phyloP scores from a whole-genome alignment of 176 grass and related monocot species.

The Oryza glaberrima region DNA sequence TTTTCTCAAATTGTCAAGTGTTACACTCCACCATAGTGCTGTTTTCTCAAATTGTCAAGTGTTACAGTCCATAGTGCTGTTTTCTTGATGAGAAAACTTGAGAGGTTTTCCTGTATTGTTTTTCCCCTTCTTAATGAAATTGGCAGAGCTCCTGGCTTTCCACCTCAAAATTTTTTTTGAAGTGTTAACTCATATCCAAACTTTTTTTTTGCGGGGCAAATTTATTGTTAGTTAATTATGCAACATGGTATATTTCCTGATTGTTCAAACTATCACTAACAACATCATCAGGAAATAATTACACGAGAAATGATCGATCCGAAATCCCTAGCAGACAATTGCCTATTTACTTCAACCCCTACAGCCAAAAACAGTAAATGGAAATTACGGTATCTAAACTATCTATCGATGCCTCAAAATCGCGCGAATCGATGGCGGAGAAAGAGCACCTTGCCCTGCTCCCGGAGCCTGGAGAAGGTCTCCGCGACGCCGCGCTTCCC shows the following conservation, averaged over 20 bases:
- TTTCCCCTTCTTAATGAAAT: no score
- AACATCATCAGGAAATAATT: neutral
- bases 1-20: no score
- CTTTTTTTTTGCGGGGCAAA: neutral
- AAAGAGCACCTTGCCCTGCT: conserved; percentile 44
- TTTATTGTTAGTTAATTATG: neutral
- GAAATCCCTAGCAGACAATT: neutral
- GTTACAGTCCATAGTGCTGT: no score
- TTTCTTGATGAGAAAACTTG: no score
- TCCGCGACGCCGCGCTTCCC: conserved; percentile 34
- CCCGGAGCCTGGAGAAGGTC: conserved; percentile 51
- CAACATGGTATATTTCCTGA: neutral
- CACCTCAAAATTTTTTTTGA: no score
- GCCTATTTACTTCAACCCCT: neutral
- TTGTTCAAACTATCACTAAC: neutral
- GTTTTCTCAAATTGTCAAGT: no score
- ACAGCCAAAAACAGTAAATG: neutral
- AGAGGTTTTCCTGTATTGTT: no score
- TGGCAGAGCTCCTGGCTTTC: no score
- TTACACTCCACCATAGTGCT: no score
- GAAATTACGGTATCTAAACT: neutral
- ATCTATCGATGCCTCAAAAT: neutral
- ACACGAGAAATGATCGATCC: neutral
- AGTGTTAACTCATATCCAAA: neutral
- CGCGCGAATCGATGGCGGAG: neutral